phyloP scores from a whole-genome alignment of 2,329 filamentous ascomycete species.

The Cryphonectria japonica region DNA sequence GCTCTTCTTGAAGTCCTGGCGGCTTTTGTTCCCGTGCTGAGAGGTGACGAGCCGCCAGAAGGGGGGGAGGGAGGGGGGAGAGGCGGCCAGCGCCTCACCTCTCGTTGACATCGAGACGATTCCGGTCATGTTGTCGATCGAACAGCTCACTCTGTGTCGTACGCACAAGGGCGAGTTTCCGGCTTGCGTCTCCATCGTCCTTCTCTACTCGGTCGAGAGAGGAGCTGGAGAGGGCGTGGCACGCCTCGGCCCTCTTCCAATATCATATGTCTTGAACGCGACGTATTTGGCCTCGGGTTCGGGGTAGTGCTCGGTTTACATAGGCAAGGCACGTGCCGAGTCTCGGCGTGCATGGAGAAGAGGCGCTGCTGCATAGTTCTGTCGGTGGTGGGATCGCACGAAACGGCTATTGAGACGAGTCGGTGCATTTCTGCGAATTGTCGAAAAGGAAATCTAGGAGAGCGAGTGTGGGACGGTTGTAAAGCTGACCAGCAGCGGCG shows the following conservation, averaged over 20 bases:
- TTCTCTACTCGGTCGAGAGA: not conserved
- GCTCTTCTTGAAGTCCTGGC: not conserved
- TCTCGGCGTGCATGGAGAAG: not conserved
- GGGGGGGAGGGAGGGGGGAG: not conserved
- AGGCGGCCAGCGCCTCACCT: not conserved
- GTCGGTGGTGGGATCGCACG: not conserved
- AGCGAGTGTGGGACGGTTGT: not conserved
- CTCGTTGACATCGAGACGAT: not conserved
- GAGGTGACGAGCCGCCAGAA: not conserved
- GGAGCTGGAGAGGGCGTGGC: not conserved
- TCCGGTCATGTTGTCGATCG: not conserved
- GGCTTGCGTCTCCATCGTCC: not conserved
- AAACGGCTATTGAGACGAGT: not conserved
- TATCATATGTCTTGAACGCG: not conserved
- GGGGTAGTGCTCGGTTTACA: not conserved
- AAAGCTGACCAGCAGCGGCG: slow-evolving; percentile 1
- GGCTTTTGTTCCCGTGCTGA: not conserved
- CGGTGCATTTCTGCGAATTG: not conserved
- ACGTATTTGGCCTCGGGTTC: not conserved
- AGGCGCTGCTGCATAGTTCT: not conserved
- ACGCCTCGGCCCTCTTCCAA: not conserved
- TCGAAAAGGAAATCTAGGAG: not conserved
- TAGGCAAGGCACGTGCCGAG: not conserved
- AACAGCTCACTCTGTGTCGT: not conserved
- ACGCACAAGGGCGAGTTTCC: not conserved